Conservation (phyloP, 78 protist species). For the Protostelium mycophagum region DNA sequence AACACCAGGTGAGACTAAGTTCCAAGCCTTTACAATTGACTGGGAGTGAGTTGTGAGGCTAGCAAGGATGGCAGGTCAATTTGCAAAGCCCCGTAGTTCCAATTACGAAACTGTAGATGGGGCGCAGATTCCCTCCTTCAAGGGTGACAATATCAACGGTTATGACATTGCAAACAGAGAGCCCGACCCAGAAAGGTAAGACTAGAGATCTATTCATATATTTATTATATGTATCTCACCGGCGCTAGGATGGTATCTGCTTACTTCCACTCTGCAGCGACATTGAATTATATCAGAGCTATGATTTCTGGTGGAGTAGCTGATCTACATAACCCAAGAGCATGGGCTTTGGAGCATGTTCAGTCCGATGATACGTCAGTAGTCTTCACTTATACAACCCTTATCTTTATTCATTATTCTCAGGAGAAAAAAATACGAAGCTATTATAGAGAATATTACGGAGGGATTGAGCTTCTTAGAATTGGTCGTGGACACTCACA, state of each 20-base stretch:
- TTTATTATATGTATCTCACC: not conserved
- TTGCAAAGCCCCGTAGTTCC: slow-evolving; percentile 32
- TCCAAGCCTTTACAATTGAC: too few species aligned
- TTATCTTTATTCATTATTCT: not conserved
- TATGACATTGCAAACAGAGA: slow-evolving; percentile 22
- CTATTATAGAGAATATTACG: not conserved
- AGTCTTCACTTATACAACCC: too few species aligned
- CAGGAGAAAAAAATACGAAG: slow-evolving; percentile 8
- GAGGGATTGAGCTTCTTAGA: slow-evolving; percentile 11
- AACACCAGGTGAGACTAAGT: slow-evolving; percentile 13
- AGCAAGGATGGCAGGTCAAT: slow-evolving; percentile 70
- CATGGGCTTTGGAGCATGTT: slow-evolving; percentile 9
- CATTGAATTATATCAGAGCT: slow-evolving; percentile 59
- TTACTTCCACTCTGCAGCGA: slow-evolving; percentile 59
- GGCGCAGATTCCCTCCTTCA: slow-evolving; percentile 4
- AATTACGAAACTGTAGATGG: slow-evolving; percentile 24
- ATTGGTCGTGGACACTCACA: not conserved
- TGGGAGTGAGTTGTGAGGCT: slow-evolving; percentile 25
- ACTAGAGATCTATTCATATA: not conserved
- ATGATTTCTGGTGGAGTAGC: slow-evolving; percentile 39
- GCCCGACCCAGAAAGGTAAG: slow-evolving; percentile 47
- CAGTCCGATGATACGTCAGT: not conserved
- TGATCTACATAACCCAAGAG: slow-evolving; percentile 22
- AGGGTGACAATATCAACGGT: slow-evolving; percentile 64
- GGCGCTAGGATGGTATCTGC: slow-evolving; percentile 5